Evolutionary conservation across 306 rosid genomes (phyloP).

Genomic region (Cucurbita ficifolia): DNA sequence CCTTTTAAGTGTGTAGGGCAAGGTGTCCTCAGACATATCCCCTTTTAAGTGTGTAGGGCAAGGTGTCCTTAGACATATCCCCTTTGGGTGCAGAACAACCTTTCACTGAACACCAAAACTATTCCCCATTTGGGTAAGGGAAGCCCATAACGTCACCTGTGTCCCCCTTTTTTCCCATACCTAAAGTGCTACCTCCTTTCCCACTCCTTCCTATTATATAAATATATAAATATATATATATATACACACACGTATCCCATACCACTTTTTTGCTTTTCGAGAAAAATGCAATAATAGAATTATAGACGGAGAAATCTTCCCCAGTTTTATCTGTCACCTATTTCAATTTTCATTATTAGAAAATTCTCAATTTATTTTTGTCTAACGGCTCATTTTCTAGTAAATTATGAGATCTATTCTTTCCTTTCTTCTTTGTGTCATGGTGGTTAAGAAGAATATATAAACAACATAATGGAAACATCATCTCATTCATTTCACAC

Average conservation of each 20-base stretch:
- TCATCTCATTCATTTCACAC: slow-evolving; percentile 1
- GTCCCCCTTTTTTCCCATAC: background rate
- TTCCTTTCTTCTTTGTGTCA: too few relatives aligned
- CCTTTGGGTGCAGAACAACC: background rate
- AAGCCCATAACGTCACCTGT: background rate
- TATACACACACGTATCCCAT: too few relatives aligned
- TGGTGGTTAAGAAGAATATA: too few relatives aligned
- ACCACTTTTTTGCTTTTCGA: too few relatives aligned
- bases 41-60: background rate
- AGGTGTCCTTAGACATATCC: background rate
- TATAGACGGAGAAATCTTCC: too few relatives aligned
- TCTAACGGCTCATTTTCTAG: too few relatives aligned
- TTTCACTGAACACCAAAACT: background rate
- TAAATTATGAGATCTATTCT: too few relatives aligned
- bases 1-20: background rate
- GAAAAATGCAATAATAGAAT: too few relatives aligned
- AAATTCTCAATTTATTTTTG: too few relatives aligned
- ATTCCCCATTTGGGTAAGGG: background rate
- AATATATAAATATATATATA: too few relatives aligned
- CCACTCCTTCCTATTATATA: background rate
- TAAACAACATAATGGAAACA: background rate
- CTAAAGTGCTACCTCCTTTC: background rate
- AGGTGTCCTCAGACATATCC: background rate
- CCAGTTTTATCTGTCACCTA: too few relatives aligned
- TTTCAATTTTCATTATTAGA: too few relatives aligned